These are phyloP conservation scores for Colletotrichum cereale DNA, from an alignment of 2,329 filamentous ascomycete species.

Conservation along the genomic window DNA sequence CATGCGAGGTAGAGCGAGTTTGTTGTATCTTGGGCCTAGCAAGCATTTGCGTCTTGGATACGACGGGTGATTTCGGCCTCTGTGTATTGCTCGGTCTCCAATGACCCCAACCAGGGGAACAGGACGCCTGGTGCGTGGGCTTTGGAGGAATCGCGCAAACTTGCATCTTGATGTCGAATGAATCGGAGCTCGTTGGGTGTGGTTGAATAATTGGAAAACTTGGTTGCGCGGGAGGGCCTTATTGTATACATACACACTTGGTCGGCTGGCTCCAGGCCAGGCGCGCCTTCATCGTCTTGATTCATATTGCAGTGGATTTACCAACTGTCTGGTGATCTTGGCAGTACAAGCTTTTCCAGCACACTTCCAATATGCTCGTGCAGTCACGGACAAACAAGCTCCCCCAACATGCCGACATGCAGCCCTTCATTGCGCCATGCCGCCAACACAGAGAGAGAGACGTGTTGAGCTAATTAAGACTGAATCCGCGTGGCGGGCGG, in stretches of 20 bases:
- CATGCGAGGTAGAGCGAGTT: not conserved
- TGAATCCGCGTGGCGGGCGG: not conserved
- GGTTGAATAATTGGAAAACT: not conserved
- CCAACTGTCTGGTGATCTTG: slow-evolving; percentile 10
- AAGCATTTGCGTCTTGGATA: not conserved
- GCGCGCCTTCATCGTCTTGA: not conserved
- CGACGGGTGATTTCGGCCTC: not conserved
- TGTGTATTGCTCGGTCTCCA: slow-evolving; percentile 16
- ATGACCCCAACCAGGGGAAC: not conserved
- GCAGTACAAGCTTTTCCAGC: slow-evolving; percentile 18
- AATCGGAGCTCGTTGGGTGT: not conserved
- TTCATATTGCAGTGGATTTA: not conserved
- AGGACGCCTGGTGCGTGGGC: not conserved
- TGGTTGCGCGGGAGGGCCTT: not conserved
- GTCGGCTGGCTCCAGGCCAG: not conserved
- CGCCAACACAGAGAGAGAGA: not conserved
- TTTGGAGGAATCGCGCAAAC: slow-evolving; percentile 31
- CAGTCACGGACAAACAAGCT: not conserved
- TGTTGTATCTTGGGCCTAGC: not conserved
- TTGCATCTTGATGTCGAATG: slow-evolving; percentile 25
- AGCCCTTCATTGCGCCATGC: not conserved
- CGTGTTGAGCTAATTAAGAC: not conserved
- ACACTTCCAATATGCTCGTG: slow-evolving; percentile 13
- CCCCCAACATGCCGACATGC: not conserved
- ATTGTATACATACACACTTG: not conserved